Evolutionary conservation across 805 yeast species (phyloP).

Genomic region (Wickerhamomyces alni): DNA sequence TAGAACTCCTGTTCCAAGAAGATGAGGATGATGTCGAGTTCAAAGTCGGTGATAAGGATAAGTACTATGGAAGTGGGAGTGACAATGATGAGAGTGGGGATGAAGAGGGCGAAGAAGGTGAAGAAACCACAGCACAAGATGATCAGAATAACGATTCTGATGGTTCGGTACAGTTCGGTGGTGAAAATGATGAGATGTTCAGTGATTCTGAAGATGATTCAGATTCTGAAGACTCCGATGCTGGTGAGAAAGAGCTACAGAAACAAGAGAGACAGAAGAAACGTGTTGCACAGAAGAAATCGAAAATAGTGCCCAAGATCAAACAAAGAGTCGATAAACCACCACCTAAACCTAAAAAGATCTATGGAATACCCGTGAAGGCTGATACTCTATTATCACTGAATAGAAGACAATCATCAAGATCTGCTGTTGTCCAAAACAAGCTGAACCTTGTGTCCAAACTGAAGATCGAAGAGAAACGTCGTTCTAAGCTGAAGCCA

Average conservation of each 20-base stretch:
- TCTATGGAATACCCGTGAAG: slow-evolving; percentile 28
- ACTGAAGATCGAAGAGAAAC: slow-evolving; percentile 60
- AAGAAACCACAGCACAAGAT: slow-evolving; percentile 8
- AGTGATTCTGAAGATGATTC: slow-evolving; percentile 48
- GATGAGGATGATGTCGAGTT: slow-evolving; percentile 52
- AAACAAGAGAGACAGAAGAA: slow-evolving; percentile 33
- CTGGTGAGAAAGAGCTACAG: slow-evolving; percentile 60
- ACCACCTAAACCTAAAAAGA: slow-evolving; percentile 24
- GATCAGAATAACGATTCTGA: slow-evolving; percentile 15
- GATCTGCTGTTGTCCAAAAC: slow-evolving; percentile 72
- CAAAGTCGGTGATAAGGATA: slow-evolving; percentile 20
- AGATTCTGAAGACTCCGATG: slow-evolving; percentile 53
- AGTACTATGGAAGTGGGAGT: slow-evolving; percentile 18
- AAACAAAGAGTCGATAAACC: slow-evolving; percentile 22
- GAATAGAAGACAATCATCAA: slow-evolving; percentile 65
- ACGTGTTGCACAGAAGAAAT: slow-evolving; percentile 24
- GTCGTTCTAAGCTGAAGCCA: slow-evolving; percentile 40
- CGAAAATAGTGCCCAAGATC: slow-evolving; percentile 27
- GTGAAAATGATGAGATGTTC: slow-evolving; percentile 45
- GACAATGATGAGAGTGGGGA: slow-evolving; percentile 21
- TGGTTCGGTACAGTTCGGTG: slow-evolving; percentile 19
- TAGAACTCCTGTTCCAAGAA: slow-evolving; percentile 62
- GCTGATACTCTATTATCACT: slow-evolving; percentile 47
- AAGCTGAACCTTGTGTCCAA: slow-evolving; percentile 72
- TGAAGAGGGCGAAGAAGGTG: slow-evolving; percentile 13